Base-by-base conservation (phyloP, 2,329 filamentous ascomycete genomes). In the Hymenoscyphus repandus region DNA sequence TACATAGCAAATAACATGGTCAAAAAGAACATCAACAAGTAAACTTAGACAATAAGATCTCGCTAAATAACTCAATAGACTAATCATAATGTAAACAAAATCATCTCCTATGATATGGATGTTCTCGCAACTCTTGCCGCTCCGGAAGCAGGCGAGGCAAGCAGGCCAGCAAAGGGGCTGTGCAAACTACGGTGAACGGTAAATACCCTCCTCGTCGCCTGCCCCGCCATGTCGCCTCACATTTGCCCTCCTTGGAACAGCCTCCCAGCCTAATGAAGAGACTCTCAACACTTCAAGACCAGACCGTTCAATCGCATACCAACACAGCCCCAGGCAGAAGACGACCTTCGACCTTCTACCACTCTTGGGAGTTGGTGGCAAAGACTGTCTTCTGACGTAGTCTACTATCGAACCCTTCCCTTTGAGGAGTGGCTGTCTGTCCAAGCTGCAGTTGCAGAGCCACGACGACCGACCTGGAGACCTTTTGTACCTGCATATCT, bases 401-500 rank as follows among this genome's bases (percentile, higher is more conserved):
- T 9, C 38, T 15, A n/a, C 17, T 5, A 40, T 11, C 38, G 18
- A 17, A 11, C 5, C 38, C 38, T 11, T 17, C 17, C 38, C 9
- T 15, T 34, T 13, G 13, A 39, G 9, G 10, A 39, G 36, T 12
- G 9, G 10, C 36, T 15, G 36, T 17, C 9, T 10, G 10, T 10
- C 17, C 9, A 17, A 39, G 15, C 10, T 39, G 15, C 15, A 10
- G 15, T 10, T 39, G 43, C 30, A 30, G 22, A 36, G 20, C 40
- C 32, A 44, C 48, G n/a, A 45, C 34, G n/a, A 50, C 42, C 48
- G 12, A 30, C 17, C 31, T 10, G 12, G 42, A 45, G 34, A 20
- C 41, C 32, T 32, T 33, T 30, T 45, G 45, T 39, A 45, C 33
- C 41, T 50, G 36, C 38, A 50, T 40, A 47, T 12, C 34, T 12